These are phyloP conservation scores for Schizophyllum commune DNA, from an alignment of 1,284 basidiomycete species.

Conservation along the genomic window DNA sequence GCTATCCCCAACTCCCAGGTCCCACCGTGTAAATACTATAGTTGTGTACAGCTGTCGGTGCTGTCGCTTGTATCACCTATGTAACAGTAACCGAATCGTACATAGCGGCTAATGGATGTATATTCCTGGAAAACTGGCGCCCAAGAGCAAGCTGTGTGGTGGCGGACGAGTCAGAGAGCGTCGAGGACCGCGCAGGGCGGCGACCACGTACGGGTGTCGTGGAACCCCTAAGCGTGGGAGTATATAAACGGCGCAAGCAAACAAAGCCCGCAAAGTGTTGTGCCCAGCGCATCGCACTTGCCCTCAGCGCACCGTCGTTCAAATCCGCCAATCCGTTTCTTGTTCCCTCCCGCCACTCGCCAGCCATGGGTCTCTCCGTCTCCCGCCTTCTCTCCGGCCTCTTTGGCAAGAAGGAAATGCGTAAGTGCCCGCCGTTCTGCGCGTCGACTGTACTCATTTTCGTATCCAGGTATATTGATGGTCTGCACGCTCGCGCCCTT, in stretches of 20 bases:
- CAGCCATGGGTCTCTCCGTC: slow-evolving; percentile 79
- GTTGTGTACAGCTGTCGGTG: not conserved
- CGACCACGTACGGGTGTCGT: not conserved
- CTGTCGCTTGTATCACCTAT: not conserved
- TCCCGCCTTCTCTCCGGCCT: slow-evolving; percentile 79
- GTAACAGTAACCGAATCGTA: not conserved
- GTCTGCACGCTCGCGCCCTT: slow-evolving; percentile 29
- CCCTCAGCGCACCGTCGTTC: not conserved
- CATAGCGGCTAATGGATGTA: not conserved
- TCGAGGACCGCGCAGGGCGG: not conserved
- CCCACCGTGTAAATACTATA: not conserved
- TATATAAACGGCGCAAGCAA: not conserved
- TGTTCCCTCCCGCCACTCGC: slow-evolving; percentile 23
- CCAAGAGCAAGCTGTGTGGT: not conserved
- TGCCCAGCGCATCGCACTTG: not conserved
- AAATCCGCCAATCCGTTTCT: slow-evolving; percentile 15
- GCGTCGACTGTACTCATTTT: slow-evolving; percentile 25
- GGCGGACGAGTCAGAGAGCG: not conserved
- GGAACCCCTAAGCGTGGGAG: not conserved
- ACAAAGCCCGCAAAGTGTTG: not conserved
- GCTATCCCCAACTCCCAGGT: not conserved
- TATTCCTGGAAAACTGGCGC: not conserved
- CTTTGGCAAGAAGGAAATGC: slow-evolving; percentile 99
- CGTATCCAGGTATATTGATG: slow-evolving; percentile 63
- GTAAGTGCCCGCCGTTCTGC: slow-evolving; percentile 47